Evolutionary conservation across 2,329 filamentous ascomycete species (phyloP).

Genomic region (Stachybotrys chlorohalonatus): DNA sequence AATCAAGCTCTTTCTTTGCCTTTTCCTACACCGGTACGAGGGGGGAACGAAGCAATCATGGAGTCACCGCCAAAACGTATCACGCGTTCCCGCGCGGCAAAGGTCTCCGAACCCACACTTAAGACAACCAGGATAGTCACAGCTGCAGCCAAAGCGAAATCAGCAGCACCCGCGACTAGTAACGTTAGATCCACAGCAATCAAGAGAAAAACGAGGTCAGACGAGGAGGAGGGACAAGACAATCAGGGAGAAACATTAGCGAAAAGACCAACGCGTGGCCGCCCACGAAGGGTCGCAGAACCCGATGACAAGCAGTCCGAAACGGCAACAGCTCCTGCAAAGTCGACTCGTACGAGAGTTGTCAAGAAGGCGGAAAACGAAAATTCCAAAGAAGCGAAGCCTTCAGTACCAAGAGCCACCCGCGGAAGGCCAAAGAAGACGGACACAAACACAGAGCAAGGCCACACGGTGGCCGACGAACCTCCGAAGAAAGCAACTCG

Average conservation of each 20-base stretch:
- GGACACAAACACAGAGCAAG: conserved; percentile 13
- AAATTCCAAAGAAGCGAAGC: conserved; percentile 13
- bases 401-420: conserved; percentile 22
- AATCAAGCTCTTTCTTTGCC: background rate
- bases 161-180: conserved; percentile 20
- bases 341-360: conserved; percentile 19
- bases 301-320: conserved; percentile 8
- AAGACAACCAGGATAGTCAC: conserved; percentile 38
- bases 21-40: background rate
- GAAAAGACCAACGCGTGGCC: conserved; percentile 30
- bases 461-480: conserved; percentile 10
- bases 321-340: conserved; percentile 8
- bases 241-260: conserved; percentile 20
- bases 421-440: conserved; percentile 36
- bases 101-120: conserved; percentile 24
- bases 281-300: conserved; percentile 31
- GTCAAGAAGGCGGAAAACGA: conserved; percentile 16
- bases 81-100: conserved; percentile 41
- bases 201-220: conserved; percentile 43
- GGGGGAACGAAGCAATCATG: conserved; percentile 26
- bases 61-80: conserved; percentile 52
- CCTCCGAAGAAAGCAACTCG: conserved; percentile 23
- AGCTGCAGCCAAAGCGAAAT: conserved; percentile 38
- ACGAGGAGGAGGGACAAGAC: conserved; percentile 43
- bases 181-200: conserved; percentile 24